Percentiles rank a stretch among this genome's conserved stretches.
Evolutionary conservation across 352 stramenopile genomes (phyloP).

Genomic region (Globisporangium iwayamae): DNA sequence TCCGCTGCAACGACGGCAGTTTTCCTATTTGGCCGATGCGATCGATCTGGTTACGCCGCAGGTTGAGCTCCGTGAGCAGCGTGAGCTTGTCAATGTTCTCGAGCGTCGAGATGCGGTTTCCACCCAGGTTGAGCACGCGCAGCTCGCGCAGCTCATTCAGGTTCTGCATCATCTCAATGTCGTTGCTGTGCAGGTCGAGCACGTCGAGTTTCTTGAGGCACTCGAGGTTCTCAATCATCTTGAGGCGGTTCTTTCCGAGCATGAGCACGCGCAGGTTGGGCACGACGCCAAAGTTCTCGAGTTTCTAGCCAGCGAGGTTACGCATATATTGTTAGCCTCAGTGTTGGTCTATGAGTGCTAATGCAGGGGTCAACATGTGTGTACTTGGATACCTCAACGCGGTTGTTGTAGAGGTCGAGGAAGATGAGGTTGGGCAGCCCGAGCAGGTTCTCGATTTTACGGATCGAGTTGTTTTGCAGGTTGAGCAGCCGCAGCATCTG

Average conservation of each 20-base stretch:
- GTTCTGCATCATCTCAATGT: slow-evolving; percentile 85
- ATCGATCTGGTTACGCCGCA: slow-evolving; percentile 79
- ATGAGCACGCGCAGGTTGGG: slow-evolving; percentile 90
- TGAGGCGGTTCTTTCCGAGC: slow-evolving; percentile 87
- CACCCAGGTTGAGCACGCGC: slow-evolving; percentile 89
- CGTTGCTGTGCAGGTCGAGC: slow-evolving; percentile 90
- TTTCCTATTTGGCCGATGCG: slow-evolving; percentile 53
- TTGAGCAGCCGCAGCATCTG: slow-evolving; percentile 88
- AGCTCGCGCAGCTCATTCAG: slow-evolving; percentile 82
- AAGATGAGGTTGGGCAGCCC: slow-evolving; percentile 91
- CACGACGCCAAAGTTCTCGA: slow-evolving; percentile 76
- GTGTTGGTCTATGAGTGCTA: background rate
- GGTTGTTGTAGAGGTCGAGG: slow-evolving; percentile 92
- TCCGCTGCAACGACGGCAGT: slow-evolving; percentile 73
- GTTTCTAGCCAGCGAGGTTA: slow-evolving; percentile 29
- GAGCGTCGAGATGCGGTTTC: slow-evolving; percentile 76
- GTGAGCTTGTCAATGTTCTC: slow-evolving; percentile 76
- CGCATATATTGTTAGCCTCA: background rate
- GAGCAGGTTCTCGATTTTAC: slow-evolving; percentile 77
- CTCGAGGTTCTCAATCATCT: slow-evolving; percentile 81
- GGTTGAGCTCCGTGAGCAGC: slow-evolving; percentile 89
- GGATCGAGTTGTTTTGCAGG: slow-evolving; percentile 90
- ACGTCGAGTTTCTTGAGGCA: slow-evolving; percentile 89
- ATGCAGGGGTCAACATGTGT: background rate
- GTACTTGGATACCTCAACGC: slow-evolving; percentile 54